Base-by-base conservation (phyloP, 805 yeast genomes). In the Spathaspora girioi region DNA sequence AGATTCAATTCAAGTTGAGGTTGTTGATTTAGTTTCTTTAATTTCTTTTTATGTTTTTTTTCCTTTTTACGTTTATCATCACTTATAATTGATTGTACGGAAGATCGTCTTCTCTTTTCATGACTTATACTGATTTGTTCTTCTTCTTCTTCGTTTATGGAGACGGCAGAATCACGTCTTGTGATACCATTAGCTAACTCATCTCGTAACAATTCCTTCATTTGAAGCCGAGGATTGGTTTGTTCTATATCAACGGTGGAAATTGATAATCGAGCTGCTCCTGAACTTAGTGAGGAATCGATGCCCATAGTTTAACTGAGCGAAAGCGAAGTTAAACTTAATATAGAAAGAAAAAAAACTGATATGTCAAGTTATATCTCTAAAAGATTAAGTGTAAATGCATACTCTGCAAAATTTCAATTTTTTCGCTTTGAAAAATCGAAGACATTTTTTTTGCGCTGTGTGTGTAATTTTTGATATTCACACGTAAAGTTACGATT, bases 101-200 rank as follows among this genome's bases (percentile, higher is more conserved):
- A 60, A 35, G 78, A 73, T 48, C 79, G 61, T 56, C 79, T 68
- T 45, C 84, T 63, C 35, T 63, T 68, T 46, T 48, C 49, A 12
- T 49, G 47, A 1, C 35, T 8, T 1, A 23, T 9, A 7, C 15
- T n/a, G n/a, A n/a, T n/a, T 29, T 41, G 44, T 46, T 35, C 23
- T 42, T 49, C 41, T 32, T 50, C 48, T n/a, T 63, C 68, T 26
- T 56, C 56, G 31, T 58, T 60, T 32, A 61, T 50, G 3, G 64
- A 61, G 10, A 65, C 58, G 20, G 60, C 68, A 29, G 62, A 62
- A 43, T 62, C 64, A 40, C 66, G 53, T 49, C 66, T 52, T 6
- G n/a, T 15, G 15, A 15, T 8, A 7, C 43, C 53, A 41, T 44
- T 27, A 17, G 42, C 31, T 42, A 46, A 47, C 23, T 42, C 46